phyloP scores from a whole-genome alignment of 2,329 filamentous ascomycete genomes.

The Sporothrix euskadiensis region DNA sequence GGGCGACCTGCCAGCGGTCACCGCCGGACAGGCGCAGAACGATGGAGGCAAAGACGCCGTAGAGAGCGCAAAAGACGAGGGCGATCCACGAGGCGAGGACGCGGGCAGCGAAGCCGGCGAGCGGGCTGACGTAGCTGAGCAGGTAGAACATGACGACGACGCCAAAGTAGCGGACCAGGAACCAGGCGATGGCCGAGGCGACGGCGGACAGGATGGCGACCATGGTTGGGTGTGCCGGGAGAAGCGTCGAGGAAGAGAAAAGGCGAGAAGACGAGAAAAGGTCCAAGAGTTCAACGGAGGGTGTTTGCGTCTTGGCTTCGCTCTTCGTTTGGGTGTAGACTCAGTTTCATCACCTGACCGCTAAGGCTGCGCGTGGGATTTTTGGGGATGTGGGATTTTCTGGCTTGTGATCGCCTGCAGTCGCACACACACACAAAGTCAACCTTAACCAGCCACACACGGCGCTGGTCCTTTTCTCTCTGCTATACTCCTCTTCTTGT shows the following conservation, averaged over 20 bases:
- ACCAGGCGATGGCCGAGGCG: slow-evolving; percentile 45
- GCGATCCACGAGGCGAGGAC: slow-evolving; percentile 65
- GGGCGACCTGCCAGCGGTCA: slow-evolving; percentile 64
- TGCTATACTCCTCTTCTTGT: not conserved
- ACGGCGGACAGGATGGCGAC: slow-evolving; percentile 10
- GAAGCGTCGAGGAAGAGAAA: not conserved
- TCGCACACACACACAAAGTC: not conserved
- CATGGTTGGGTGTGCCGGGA: slow-evolving; percentile 10
- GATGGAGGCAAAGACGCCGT: slow-evolving; percentile 75
- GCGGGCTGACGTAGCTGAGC: slow-evolving; percentile 58
- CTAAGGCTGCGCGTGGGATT: not conserved
- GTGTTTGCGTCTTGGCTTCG: not conserved
- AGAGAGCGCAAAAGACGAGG: slow-evolving; percentile 62
- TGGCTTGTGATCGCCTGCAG: slow-evolving; percentile 14
- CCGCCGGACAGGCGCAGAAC: slow-evolving; percentile 69
- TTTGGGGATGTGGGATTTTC: not conserved
- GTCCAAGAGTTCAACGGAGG: not conserved
- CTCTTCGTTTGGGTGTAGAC: not conserved
- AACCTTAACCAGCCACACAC: slow-evolving; percentile 8
- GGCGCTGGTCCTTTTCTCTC: not conserved
- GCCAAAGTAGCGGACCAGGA: slow-evolving; percentile 53
- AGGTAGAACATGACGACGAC: slow-evolving; percentile 61
- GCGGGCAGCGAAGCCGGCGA: slow-evolving; percentile 68
- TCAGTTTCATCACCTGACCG: not conserved
- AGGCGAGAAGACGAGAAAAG: not conserved